These are phyloP conservation scores for Podaxis mareebaensis DNA, from an alignment of 768 basidiomycete species.

Conservation along the genomic window DNA sequence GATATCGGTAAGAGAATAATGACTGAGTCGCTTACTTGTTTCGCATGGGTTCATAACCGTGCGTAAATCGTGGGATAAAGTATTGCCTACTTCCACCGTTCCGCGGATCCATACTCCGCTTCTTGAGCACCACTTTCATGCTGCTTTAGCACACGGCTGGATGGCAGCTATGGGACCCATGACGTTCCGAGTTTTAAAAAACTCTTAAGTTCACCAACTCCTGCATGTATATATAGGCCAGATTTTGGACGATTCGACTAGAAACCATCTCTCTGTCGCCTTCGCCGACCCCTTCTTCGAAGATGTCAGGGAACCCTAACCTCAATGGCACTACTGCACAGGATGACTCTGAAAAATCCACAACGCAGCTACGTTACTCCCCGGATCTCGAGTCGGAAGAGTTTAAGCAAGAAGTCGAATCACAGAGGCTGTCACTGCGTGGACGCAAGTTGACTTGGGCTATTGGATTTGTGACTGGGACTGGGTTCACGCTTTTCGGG, in stretches of 20 bases:
- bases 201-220: not conserved
- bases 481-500: slow-evolving; percentile 67
- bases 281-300: not conserved
- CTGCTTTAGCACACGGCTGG: slow-evolving; percentile 3
- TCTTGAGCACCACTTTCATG: slow-evolving; percentile 5
- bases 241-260: not conserved
- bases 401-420: slow-evolving; percentile 36
- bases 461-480: slow-evolving; percentile 57
- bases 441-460: slow-evolving; percentile 47
- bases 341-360: slow-evolving; percentile 13
- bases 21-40: too few relatives aligned
- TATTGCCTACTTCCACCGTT: not conserved
- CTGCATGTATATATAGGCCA: not conserved
- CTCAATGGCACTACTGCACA: not conserved
- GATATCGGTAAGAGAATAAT: too few relatives aligned
- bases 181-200: slow-evolving; percentile 3
- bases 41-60: not conserved
- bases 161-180: slow-evolving; percentile 3
- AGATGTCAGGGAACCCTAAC: slow-evolving; percentile 1
- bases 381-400: slow-evolving; percentile 23
- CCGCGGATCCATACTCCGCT: slow-evolving; percentile 1
- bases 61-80: not conserved
- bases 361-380: not conserved
- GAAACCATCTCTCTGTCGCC: not conserved
- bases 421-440: slow-evolving; percentile 34